phyloP scores from a whole-genome alignment of 495 filamentous ascomycete species.

The Hyaloscypha variabilis region DNA sequence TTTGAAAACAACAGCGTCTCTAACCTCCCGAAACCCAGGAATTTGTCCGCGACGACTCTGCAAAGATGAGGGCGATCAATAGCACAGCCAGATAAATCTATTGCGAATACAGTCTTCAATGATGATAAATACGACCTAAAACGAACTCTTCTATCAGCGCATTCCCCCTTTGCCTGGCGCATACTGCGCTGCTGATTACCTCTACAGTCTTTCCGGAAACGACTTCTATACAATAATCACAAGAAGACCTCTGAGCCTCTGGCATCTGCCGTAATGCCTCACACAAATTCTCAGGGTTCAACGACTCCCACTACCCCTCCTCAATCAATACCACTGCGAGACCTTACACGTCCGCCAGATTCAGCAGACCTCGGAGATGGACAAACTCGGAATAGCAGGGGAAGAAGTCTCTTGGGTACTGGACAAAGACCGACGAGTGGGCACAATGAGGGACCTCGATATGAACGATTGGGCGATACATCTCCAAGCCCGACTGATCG shows the following conservation, averaged over 20 bases:
- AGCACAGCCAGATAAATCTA: not conserved
- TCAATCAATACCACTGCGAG: constrained; percentile 82
- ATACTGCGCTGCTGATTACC: constrained; percentile 9
- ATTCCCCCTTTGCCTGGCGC: constrained; percentile 6
- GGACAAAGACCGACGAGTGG: constrained; percentile 37
- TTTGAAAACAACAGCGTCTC: constrained; percentile 10
- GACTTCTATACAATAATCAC: constrained; percentile 19
- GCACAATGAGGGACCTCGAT: constrained; percentile 29
- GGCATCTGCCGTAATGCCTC: constrained; percentile 31
- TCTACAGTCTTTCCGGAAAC: constrained; percentile 1
- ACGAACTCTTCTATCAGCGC: constrained; percentile 8
- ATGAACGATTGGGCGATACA: constrained; percentile 31
- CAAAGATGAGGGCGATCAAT: constrained; percentile 7
- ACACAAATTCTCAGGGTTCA: constrained; percentile 19
- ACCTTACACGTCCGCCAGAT: constrained; percentile 67
- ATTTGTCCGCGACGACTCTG: not conserved
- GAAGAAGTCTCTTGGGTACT: constrained; percentile 36
- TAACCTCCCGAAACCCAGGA: not conserved
- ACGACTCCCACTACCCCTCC: constrained; percentile 42
- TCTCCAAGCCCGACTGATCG: constrained; percentile 28
- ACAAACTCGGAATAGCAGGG: constrained; percentile 34
- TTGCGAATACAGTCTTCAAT: not conserved
- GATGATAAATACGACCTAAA: constrained; percentile 24
- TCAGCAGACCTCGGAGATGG: constrained; percentile 36
- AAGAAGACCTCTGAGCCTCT: constrained; percentile 20